Evolutionary conservation across 345 rosid genomes (phyloP).

Genomic region (Noccaea caerulescens): DNA sequence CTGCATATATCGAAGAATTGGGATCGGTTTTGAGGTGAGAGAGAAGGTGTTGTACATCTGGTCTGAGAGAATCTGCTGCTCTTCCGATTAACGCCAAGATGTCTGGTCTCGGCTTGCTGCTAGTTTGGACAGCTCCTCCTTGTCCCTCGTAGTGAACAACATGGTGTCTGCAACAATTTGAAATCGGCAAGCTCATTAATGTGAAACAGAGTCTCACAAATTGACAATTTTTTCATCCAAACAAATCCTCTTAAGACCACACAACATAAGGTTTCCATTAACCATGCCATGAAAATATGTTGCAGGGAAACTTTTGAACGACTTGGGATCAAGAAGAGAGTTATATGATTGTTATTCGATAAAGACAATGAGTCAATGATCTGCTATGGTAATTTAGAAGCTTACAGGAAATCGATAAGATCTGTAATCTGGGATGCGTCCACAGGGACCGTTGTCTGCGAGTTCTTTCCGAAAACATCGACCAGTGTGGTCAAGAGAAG

Average conservation of each 20-base stretch:
- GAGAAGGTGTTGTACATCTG: slow-evolving; percentile 85
- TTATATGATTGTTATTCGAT: neutral
- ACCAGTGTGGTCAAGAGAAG: slow-evolving; percentile 68
- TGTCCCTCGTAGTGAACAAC: slow-evolving; percentile 92
- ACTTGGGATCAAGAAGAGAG: too few relatives aligned
- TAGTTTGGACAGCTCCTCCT: slow-evolving; percentile 88
- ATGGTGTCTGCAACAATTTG: slow-evolving; percentile 65
- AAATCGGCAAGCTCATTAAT: neutral
- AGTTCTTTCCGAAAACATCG: slow-evolving; percentile 82
- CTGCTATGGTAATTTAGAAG: neutral
- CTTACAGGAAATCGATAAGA: slow-evolving; percentile 92
- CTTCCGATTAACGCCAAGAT: slow-evolving; percentile 68
- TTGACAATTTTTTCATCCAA: too few relatives aligned
- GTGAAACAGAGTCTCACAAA: too few relatives aligned
- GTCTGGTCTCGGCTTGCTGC: slow-evolving; percentile 85
- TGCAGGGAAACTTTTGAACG: too few relatives aligned
- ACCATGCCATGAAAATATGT: too few relatives aligned
- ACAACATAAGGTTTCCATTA: too few relatives aligned
- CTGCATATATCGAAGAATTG: slow-evolving; percentile 79
- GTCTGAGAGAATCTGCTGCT: slow-evolving; percentile 73
- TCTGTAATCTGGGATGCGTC: slow-evolving; percentile 86
- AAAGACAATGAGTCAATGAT: neutral
- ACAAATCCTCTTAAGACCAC: too few relatives aligned
- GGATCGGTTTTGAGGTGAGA: slow-evolving; percentile 79
- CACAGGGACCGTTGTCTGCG: slow-evolving; percentile 56